Evolutionary conservation across 805 yeast species (phyloP).

Genomic region (Starmerella floris): DNA sequence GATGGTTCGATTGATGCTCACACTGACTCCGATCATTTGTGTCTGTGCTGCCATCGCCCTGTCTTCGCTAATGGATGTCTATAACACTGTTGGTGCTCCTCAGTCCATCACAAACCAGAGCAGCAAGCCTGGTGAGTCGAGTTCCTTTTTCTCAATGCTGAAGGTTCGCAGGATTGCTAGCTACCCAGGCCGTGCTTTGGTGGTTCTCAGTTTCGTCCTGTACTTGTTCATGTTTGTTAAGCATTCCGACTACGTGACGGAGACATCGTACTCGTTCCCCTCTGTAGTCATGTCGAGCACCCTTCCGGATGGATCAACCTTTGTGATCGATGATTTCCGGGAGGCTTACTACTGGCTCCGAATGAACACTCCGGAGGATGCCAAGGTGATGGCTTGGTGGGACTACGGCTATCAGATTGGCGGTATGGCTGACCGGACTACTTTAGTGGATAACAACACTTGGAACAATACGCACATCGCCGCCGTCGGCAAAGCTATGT

Average conservation of each 20-base stretch:
- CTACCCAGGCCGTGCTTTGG: constrained; percentile 45
- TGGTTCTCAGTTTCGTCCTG: constrained; percentile 51
- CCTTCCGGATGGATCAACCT: constrained; percentile 71
- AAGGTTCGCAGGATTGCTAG: constrained; percentile 12
- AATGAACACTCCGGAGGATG: constrained; percentile 93
- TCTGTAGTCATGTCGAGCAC: constrained; percentile 84
- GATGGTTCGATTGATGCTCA: constrained; percentile 94
- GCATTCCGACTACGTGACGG: constrained; percentile 97
- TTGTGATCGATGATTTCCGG: constrained; percentile 87
- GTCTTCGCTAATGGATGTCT: constrained; percentile 70
- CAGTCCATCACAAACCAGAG: background rate
- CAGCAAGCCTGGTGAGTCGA: background rate
- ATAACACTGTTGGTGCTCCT: constrained; percentile 26
- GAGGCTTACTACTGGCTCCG: constrained; percentile 98
- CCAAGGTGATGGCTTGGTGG: constrained; percentile 99
- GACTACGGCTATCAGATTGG: constrained; percentile 99
- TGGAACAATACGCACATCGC: constrained; percentile 99
- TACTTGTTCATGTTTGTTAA: constrained; percentile 71
- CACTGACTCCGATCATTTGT: constrained; percentile 92
- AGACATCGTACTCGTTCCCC: constrained; percentile 91
- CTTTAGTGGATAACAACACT: constrained; percentile 95
- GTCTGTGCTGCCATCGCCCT: constrained; percentile 82
- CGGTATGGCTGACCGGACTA: constrained; percentile 99
- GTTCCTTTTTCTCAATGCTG: constrained; percentile 19
- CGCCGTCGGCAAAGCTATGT: constrained; percentile 96